These are phyloP conservation scores for Penicillium goetzii DNA, from an alignment of 495 filamentous ascomycete genomes.

Conservation along the genomic window DNA sequence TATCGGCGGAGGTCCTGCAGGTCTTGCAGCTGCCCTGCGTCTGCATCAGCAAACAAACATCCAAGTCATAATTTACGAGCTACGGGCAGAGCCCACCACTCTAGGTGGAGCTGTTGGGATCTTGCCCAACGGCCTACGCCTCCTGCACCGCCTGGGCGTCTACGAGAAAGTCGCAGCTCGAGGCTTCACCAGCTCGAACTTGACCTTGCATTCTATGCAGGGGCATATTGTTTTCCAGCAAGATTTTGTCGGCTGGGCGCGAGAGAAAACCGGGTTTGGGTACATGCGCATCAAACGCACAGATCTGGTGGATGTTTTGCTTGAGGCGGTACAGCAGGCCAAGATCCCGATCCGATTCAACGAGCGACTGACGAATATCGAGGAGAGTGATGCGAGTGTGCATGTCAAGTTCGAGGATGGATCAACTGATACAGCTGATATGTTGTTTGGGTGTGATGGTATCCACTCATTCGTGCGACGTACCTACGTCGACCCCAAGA, in stretches of 20 bases:
- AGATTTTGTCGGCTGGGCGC: slow-evolving; percentile 26
- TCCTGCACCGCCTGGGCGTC: slow-evolving; percentile 45
- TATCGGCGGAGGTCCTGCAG: slow-evolving; percentile 58
- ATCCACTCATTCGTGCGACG: slow-evolving; percentile 50
- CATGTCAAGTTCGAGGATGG: slow-evolving; percentile 38
- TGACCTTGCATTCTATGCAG: slow-evolving; percentile 36
- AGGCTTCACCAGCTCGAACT: slow-evolving; percentile 29
- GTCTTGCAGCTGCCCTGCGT: slow-evolving; percentile 36
- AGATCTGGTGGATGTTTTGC: slow-evolving; percentile 36
- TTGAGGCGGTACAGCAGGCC: slow-evolving; percentile 24
- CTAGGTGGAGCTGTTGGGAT: slow-evolving; percentile 54
- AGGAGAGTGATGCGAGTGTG: slow-evolving; percentile 23
- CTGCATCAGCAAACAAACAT: slow-evolving; percentile 36
- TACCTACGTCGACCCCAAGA: slow-evolving; percentile 32
- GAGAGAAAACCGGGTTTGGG: slow-evolving; percentile 33
- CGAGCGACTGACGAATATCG: slow-evolving; percentile 24
- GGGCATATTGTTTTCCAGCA: slow-evolving; percentile 29
- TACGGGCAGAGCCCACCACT: slow-evolving; percentile 38
- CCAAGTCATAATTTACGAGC: slow-evolving; percentile 35
- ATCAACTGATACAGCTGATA: slow-evolving; percentile 39
- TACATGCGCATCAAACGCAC: slow-evolving; percentile 42
- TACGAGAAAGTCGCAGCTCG: slow-evolving; percentile 33
- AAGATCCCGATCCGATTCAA: slow-evolving; percentile 31
- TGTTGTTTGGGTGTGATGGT: slow-evolving; percentile 63
- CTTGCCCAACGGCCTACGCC: slow-evolving; percentile 51